Base-by-base conservation (phyloP, 2,329 filamentous ascomycete genomes). In the Penicillium sp. region DNA sequence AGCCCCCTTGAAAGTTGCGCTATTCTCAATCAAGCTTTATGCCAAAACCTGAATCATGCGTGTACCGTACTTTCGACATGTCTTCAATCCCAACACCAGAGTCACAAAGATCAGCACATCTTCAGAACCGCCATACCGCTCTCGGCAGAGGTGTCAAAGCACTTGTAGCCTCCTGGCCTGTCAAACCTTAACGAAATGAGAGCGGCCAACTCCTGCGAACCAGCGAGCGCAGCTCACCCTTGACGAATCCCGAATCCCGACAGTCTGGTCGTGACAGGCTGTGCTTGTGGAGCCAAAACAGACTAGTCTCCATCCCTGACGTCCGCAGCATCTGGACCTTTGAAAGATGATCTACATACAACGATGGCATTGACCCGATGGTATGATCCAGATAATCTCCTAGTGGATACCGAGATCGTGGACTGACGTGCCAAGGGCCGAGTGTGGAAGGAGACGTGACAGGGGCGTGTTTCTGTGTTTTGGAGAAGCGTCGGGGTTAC, bases 361-460 rank as follows among this genome's bases (percentile, higher is more conserved):
- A 9, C n/a, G 4, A n/a, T 15, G 3, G 16, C 7, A 45, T 41
- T 29, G 3, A 7, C 3, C 31, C 13, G 13, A 6, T 24, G 24
- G 8, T 7, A 21, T 1, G 4, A 13, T 16, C 42, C 5, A 33
- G 31, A 26, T 26, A 5, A 2, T 21, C 38, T 34, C 38, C 29
- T 38, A 45, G 38, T 36, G 31, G 24, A 29, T 47, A 39, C 44
- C 34, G 26, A 39, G 16, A 29, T 52, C 10, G 23, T 55, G 39
- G 43, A 8, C n/a, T 50, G 48, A 47, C 41, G 46, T 53, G 43
- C 44, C 46, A 45, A 49, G 41, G 16, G 21, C 46, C 18, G 26
- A 18, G 42, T 47, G 18, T 5, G 28, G 54, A 10, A 52, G 41
- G 47, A 23, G 41, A 49, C 42, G 6, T 45, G 24, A 33, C 23